A percentile compares a stretch with the other conserved stretches of the same genome.
Conservation (phyloP, 1,284 basidiomycete species). For the Ustilago cynodontis region DNA sequence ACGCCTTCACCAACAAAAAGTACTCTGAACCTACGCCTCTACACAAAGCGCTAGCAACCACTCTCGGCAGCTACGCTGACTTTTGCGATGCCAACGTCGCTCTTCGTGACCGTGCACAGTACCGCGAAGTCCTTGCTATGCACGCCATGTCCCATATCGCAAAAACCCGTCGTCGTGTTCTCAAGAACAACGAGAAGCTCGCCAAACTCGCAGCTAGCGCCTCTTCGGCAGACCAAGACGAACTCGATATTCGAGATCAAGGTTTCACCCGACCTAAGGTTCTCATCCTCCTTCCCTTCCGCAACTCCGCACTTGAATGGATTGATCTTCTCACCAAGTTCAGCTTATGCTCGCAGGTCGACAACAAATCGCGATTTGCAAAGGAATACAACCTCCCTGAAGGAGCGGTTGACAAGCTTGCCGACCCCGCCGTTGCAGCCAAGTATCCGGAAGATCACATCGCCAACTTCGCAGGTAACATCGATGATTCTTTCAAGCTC, state of each 20-base stretch:
- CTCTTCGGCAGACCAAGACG: slow-evolving; percentile 63
- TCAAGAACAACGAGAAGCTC: slow-evolving; percentile 93
- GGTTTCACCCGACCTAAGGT: slow-evolving; percentile 97
- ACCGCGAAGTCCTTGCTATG: slow-evolving; percentile 51
- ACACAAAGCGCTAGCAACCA: slow-evolving; percentile 49
- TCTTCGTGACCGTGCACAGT: slow-evolving; percentile 36
- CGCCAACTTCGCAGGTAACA: slow-evolving; percentile 94
- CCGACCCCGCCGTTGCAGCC: slow-evolving; percentile 72
- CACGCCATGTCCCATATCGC: slow-evolving; percentile 64
- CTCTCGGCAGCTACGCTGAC: slow-evolving; percentile 58
- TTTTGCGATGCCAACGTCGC: slow-evolving; percentile 55
- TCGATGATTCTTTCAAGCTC: slow-evolving; percentile 93
- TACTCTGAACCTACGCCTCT: slow-evolving; percentile 20
- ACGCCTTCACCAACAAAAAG: slow-evolving; percentile 28
- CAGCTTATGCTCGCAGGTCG: slow-evolving; percentile 60
- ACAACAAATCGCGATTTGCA: slow-evolving; percentile 82
- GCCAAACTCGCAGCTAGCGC: slow-evolving; percentile 71
- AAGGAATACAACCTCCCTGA: slow-evolving; percentile 85
- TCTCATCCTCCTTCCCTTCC: slow-evolving; percentile 90
- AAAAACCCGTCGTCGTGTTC: slow-evolving; percentile 90
- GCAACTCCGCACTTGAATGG: slow-evolving; percentile 87
- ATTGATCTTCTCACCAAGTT: slow-evolving; percentile 57
- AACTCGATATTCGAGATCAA: slow-evolving; percentile 79
- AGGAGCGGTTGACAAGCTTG: slow-evolving; percentile 85
- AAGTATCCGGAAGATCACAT: slow-evolving; percentile 90